Evolutionary conservation across 2,329 filamentous ascomycete species (phyloP).

Genomic region (Pseudogymnoascus sp.): DNA sequence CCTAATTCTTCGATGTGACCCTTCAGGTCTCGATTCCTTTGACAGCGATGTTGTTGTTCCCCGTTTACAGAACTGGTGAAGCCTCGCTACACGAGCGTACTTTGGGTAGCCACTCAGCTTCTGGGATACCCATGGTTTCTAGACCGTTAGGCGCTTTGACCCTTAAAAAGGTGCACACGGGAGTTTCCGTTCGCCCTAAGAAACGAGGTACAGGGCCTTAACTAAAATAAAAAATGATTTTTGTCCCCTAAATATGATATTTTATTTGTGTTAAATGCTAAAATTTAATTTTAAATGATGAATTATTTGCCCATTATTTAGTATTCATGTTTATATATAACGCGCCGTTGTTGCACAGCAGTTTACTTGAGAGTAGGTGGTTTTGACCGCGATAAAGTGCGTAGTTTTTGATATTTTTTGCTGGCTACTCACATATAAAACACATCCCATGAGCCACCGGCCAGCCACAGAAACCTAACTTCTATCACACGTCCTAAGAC

Average conservation of each 20-base stretch:
- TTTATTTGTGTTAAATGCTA: background rate
- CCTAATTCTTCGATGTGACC: background rate
- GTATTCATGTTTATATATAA: background rate
- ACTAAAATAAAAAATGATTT: background rate
- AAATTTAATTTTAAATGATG: background rate
- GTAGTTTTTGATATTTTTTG: background rate
- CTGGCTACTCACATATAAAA: background rate
- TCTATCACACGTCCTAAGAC: background rate
- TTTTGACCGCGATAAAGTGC: background rate
- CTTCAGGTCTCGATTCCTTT: conserved; percentile 5
- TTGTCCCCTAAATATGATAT: background rate
- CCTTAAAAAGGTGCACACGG: background rate
- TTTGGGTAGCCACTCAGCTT: conserved; percentile 2
- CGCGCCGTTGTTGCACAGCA: background rate
- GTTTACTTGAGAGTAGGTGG: background rate
- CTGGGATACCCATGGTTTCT: background rate
- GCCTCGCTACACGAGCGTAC: background rate
- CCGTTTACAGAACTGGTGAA: background rate
- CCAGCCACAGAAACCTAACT: background rate
- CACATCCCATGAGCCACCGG: background rate
- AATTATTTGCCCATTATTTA: background rate
- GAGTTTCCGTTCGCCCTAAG: background rate
- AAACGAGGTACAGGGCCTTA: background rate
- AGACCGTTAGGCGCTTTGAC: conserved; percentile 3
- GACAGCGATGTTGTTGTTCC: background rate